phyloP scores from a whole-genome alignment of 1,284 basidiomycete genomes.

The Ustilago tritici region DNA sequence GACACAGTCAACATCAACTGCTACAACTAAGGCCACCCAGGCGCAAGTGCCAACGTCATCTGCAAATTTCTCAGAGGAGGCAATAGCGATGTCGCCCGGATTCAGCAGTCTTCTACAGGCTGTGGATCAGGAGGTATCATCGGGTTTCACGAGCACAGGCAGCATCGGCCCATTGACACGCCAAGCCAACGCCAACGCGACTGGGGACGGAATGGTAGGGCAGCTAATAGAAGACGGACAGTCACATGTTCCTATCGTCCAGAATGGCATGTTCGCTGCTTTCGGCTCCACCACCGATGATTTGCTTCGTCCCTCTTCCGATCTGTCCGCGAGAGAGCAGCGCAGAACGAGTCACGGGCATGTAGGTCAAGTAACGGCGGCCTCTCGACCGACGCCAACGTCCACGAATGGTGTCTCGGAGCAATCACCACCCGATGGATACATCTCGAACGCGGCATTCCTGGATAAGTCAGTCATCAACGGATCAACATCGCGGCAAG shows the following conservation, averaged over 20 bases:
- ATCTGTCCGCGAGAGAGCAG: not conserved
- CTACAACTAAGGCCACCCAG: not conserved
- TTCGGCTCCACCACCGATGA: slow-evolving; percentile 7
- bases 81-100: slow-evolving; percentile 25
- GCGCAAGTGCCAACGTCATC: not conserved
- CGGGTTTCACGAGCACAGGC: not conserved
- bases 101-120: slow-evolving; percentile 34
- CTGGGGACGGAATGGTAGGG: not conserved
- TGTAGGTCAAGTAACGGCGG: not conserved
- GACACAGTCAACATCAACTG: not conserved
- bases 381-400: slow-evolving; percentile 10
- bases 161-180: not conserved
- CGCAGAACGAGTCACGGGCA: slow-evolving; percentile 3
- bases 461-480: slow-evolving; percentile 9
- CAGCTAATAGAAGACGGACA: not conserved
- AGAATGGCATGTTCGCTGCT: slow-evolving; percentile 33
- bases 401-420: slow-evolving; percentile 10
- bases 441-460: slow-evolving; percentile 17
- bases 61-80: not conserved
- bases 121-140: slow-evolving; percentile 17
- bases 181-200: not conserved
- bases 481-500: not conserved
- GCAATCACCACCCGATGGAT: slow-evolving; percentile 16
- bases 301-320: not conserved
- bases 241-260: slow-evolving; percentile 15